Evolutionary conservation across 169 alveolate genomes (phyloP), one percentile per base, ranked within the genome.

Genomic region (Cryptosporidium tyzzeri): DNA sequence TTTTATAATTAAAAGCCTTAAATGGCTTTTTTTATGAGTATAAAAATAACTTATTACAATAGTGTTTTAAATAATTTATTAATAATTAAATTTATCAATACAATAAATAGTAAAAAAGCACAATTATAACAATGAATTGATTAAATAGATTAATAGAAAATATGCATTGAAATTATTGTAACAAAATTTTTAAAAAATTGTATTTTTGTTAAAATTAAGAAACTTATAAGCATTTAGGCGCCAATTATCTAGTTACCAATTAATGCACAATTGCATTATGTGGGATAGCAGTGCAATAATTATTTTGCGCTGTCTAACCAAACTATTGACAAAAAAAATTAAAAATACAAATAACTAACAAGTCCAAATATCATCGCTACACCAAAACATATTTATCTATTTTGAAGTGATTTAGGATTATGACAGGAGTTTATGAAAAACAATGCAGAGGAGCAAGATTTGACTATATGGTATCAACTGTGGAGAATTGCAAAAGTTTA

Each of bases 391-490:
- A 45, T 23, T 55, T 55, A 26, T 21, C 37, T 55, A 26, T 23
- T 55, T 55, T n/a, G 9, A 55, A 55, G 37, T 55, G 1, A 55
- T 26, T 55, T n/a, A 21, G 29, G 62, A 58, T 18, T 12, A 80
- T 80, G 89, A 69, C 89, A 7, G 89, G 89, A 14, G 89, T 80
- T 37, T 80, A 80, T 45, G 89, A 80, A 41, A 80, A 80, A 39
- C 89, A 80, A 29, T 80, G 89, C 26, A 59, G 75, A 67, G 89
- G 89, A 44, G 75, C 89, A n/a, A 80, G 89, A 59, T 80, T 62
- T 62, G 89, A 80, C 48, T 65, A 80, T 33, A 80, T 80, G 89
- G 89, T 80, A 21, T 62, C 89, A 5, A 65, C 51, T 16, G 89
- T 65, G 3, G 69, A 80, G 23, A 62, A 65, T 7, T 80, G 89